Base-by-base conservation (phyloP, 805 yeast genomes). In the Starmerella floris region DNA sequence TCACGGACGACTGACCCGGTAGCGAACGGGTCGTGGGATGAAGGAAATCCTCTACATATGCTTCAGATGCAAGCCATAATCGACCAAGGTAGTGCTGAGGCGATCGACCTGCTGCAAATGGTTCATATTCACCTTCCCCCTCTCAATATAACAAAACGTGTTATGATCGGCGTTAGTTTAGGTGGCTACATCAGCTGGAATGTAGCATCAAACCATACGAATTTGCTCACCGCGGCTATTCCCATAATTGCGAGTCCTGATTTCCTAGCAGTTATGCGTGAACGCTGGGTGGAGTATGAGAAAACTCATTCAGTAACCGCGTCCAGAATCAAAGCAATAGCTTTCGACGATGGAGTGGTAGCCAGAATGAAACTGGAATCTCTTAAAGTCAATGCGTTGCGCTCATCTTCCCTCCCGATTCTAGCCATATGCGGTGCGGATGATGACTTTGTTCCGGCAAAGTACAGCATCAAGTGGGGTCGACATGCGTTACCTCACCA, bases 121-220 rank as follows among this genome's bases (percentile, higher is more conserved):
- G 54, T 73, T 31, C 76, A 75, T 5, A 22, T 37, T 15, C 50
- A 49, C 56, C 41, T 65, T 55, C 51, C 57, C 51, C 36, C 56
- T 50, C 30, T 52, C 52, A 41, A 46, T 31, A 46, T 67, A 54
- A 38, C 42, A n/a, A 25, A 30, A 17, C 35, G 44, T 15, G 62
- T 69, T 34, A 56, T 71, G 23, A 51, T 66, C 11, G 82, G 81
- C 1, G 62, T 63, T 32, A 73, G 79, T 0, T 61, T 74, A 35
- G 79, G 80, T 2, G 81, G 74, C 0, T 79, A 76, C 55, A 62
- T 68, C n/a, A 62, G 68, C 25, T 71, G 72, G 62, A 57, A 56
- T 68, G 50, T 65, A 58, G 56, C 74, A 19, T 52, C 57, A 37
- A 46, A 61, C 63, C 50, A 68, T 72, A 3, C 55, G 62, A 62